Base-by-base conservation (phyloP, 2,329 filamentous ascomycete genomes). In the Fusarium nelsonii region DNA sequence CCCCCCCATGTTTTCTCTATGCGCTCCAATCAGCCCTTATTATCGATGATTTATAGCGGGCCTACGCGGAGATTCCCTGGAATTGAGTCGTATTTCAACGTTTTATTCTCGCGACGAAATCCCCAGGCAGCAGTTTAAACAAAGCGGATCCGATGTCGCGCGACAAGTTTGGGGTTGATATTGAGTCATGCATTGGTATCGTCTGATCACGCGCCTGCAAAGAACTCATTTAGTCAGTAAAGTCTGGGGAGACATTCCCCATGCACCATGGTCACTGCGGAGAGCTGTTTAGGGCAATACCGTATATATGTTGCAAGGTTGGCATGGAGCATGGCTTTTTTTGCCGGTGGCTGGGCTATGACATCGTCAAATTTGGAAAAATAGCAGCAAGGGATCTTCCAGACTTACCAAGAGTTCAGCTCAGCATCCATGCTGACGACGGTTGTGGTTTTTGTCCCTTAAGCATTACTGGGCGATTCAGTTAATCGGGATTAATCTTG, bases 111-210 rank as follows among this genome's bases (percentile, higher is more conserved):
- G 52, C 58, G 49, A 39, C 37, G 30, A 16, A 49, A 58, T 39
- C 62, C 28, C 5, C 18, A 68, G 65, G 65, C 65, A 68, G 39
- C 65, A 68, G 65, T 44, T 67, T 68, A 49, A 46, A 58, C 2
- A 16, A 34, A 50, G 55, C 63, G 63, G 63, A 36, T 58, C 53
- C 52, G 26, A 39, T 28, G 23, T 14, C 9, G 11, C 41, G 18
- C 40, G 26, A 3, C 33, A 33, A 23, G 9, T n/a, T 15, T 23
- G 16, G 11, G 32, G 33, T 40, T 26, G 5, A 34, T 15, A 36
- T 50, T 56, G 50, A 62, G 57, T 53, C 37, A 63, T 63, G 12
- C 32, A 26, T 2, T 30, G 23, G n/a, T 26, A 56, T 56, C 45
- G 44, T 32, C 33, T 63, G 58, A 61, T 50, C 46, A 57, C 16